Conservation (phyloP, 2,329 filamentous ascomycete species). For the Tolypocladium capitatum region DNA sequence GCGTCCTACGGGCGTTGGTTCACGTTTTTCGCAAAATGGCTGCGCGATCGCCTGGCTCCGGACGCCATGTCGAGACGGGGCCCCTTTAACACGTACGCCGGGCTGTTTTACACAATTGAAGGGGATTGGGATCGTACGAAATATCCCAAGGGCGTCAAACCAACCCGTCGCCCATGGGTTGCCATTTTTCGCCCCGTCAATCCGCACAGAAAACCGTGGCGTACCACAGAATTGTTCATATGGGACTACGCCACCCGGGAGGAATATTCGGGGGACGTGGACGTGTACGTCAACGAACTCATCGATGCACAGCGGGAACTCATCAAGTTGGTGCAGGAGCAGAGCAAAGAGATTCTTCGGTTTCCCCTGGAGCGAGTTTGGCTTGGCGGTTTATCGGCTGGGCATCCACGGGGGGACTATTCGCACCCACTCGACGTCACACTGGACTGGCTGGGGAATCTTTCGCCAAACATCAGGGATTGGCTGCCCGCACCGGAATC, state of each 20-base stretch:
- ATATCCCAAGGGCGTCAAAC: slow-evolving; percentile 7
- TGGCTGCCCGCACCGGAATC: slow-evolving; percentile 21
- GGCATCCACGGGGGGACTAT: slow-evolving; percentile 6
- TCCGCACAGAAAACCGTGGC: slow-evolving; percentile 19
- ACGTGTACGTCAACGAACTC: slow-evolving; percentile 21
- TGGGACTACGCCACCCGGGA: slow-evolving; percentile 31
- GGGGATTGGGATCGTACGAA: slow-evolving; percentile 1
- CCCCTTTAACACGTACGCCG: slow-evolving; percentile 14
- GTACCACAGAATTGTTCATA: slow-evolving; percentile 34
- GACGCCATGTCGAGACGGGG: background rate
- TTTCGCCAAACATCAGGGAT: slow-evolving; percentile 18
- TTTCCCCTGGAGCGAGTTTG: slow-evolving; percentile 29
- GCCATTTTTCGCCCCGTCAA: slow-evolving; percentile 31
- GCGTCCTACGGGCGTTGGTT: slow-evolving; percentile 12
- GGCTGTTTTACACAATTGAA: slow-evolving; percentile 35
- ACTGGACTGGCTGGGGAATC: slow-evolving; percentile 19
- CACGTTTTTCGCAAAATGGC: slow-evolving; percentile 5
- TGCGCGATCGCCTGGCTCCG: background rate
- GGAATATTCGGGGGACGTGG: slow-evolving; percentile 8
- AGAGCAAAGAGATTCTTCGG: slow-evolving; percentile 10
- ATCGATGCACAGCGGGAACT: slow-evolving; percentile 31
- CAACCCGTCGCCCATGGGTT: slow-evolving; percentile 35
- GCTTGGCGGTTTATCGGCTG: slow-evolving; percentile 23
- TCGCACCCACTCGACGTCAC: slow-evolving; percentile 28
- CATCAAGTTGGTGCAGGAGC: slow-evolving; percentile 22